phyloP scores from a whole-genome alignment of 805 yeast genomes.

The Metschnikowia shivogae region DNA sequence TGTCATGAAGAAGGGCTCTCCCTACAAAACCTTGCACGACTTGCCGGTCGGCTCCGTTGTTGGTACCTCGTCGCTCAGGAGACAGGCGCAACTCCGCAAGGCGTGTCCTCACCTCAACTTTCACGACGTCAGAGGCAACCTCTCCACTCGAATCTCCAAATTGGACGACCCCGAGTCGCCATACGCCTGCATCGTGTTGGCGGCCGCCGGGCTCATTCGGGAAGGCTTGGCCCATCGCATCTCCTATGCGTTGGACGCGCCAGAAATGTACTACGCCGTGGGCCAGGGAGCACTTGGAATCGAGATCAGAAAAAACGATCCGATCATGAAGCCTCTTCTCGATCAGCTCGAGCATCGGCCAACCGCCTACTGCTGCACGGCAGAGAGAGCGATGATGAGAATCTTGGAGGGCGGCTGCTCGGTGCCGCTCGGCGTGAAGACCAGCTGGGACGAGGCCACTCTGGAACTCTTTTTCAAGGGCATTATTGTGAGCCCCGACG shows the following conservation, averaged over 20 bases:
- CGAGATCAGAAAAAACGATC: constrained; percentile 75
- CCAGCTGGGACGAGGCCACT: constrained; percentile 45
- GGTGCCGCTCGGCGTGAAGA: constrained; percentile 89
- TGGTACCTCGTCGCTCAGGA: constrained; percentile 91
- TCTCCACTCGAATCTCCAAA: constrained; percentile 75
- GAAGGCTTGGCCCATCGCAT: constrained; percentile 71
- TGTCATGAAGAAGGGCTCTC: constrained; percentile 63
- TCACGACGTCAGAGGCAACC: constrained; percentile 78
- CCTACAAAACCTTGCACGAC: constrained; percentile 62
- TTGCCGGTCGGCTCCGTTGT: constrained; percentile 83
- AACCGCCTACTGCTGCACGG: constrained; percentile 71
- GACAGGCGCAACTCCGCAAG: constrained; percentile 85
- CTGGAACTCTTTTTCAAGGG: constrained; percentile 54
- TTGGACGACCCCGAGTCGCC: constrained; percentile 67
- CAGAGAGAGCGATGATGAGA: constrained; percentile 85
- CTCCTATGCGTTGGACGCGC: constrained; percentile 62
- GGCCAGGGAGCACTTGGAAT: constrained; percentile 99
- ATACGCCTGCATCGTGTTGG: constrained; percentile 74
- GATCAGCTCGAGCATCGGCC: constrained; percentile 59
- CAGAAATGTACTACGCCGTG: constrained; percentile 90
- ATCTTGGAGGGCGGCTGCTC: constrained; percentile 96
- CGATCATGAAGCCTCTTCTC: constrained; percentile 54
- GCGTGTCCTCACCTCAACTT: constrained; percentile 72
- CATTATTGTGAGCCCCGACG: constrained; percentile 82
- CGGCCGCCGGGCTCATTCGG: constrained; percentile 87